Base-by-base conservation (phyloP, 2,329 filamentous ascomycete genomes). In the Fusarium nygamai region DNA sequence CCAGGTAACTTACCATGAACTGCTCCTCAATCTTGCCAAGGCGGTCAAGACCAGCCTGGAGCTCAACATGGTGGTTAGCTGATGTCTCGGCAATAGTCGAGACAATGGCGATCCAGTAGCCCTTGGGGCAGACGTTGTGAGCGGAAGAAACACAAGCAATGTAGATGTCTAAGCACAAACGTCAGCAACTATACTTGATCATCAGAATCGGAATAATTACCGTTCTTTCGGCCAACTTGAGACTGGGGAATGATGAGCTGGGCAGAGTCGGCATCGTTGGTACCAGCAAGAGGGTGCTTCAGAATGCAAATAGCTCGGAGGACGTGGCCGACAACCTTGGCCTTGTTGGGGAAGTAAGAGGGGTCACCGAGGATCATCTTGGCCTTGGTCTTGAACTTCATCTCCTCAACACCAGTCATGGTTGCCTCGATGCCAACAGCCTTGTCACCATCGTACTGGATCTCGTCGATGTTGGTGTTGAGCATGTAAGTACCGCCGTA, bases 401-500 rank as follows among this genome's bases (percentile, higher is more conserved):
- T 95, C 82, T 95, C 94, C 78, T 94, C 93, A 71, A 92, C 91
- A 82, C 94, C 94, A 82, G 92, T 92, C 95, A 98, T 98, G 78
- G 96, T 98, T 58, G 96, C 96, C 88, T 97, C 97, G 87, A 99
- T 98, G 65, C 96, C 96, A 22, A 91, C 89, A n/a, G 96, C 94
- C 88, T 97, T 98, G 81, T 89, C 90, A 64, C 88, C 90, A 67
- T 97, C 94, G 82, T 96, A 97, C 71, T 93, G 84, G 76, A 99
- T 86, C 87, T 99, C 96, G 74, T 98, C 93, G 64, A 99, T 90
- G 77, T 92, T 91, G 78, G 96, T 97, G 88, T 98, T 98, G 80
- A 99, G 92, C 95, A 99, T 99, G 87, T 99, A 99, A 58, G 96
- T 99, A 78, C 96, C 96, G 75, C 96, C 96, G 82, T 99, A 98